Evolutionary conservation across 257 asterid species (phyloP).

Genomic region (Primulina tabacum): DNA sequence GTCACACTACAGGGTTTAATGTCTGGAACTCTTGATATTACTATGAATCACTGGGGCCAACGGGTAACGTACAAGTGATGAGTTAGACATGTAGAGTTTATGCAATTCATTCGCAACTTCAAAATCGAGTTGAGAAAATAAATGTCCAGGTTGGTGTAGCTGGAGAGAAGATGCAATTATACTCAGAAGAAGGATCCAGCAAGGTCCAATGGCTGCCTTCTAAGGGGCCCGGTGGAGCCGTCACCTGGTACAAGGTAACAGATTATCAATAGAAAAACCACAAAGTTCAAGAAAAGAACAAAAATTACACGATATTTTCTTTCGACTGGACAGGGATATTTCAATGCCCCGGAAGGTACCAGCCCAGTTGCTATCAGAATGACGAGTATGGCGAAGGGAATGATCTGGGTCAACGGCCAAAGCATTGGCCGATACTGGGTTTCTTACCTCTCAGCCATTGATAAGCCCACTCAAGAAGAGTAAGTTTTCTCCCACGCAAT

Average conservation of each 20-base stretch:
- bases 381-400: slow-evolving; percentile 77
- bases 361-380: slow-evolving; percentile 67
- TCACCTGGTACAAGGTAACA: slow-evolving; percentile 93
- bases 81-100: neutral
- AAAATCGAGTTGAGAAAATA: neutral
- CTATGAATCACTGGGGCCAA: slow-evolving; percentile 65
- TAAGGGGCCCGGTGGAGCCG: slow-evolving; percentile 34
- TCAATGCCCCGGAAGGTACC: slow-evolving; percentile 75
- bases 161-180: slow-evolving; percentile 55
- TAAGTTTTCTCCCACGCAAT: slow-evolving; percentile 29
- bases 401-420: slow-evolving; percentile 81
- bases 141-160: slow-evolving; percentile 50
- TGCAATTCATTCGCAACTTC: neutral
- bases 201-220: slow-evolving; percentile 53
- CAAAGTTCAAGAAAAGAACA: neutral
- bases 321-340: slow-evolving; percentile 44
- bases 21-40: slow-evolving; percentile 85
- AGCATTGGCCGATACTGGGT: slow-evolving; percentile 90
- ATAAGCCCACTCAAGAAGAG: slow-evolving; percentile 79
- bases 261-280: neutral
- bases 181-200: slow-evolving; percentile 59
- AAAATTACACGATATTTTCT: neutral
- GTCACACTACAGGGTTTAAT: slow-evolving; percentile 71
- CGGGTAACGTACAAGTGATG: slow-evolving; percentile 33
- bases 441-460: slow-evolving; percentile 67